phyloP scores from a whole-genome alignment of 2,329 filamentous ascomycete species.

The Nemania serpens region DNA sequence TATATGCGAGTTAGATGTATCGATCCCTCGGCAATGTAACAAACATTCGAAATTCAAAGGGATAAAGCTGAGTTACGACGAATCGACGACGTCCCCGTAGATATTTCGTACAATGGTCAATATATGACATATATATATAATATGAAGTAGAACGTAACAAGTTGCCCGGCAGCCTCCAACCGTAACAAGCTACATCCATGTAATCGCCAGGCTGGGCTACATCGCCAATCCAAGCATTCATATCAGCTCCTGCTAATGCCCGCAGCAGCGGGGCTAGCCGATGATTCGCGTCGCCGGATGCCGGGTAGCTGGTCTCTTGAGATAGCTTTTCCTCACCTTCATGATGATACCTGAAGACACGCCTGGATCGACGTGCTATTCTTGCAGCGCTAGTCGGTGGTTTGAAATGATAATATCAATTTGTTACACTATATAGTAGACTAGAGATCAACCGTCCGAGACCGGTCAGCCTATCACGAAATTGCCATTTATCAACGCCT shows the following conservation, averaged over 20 bases:
- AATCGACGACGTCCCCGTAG: too few species aligned
- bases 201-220: background rate
- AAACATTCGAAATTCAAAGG: too few species aligned
- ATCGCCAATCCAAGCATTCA: background rate
- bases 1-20: too few species aligned
- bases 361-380: background rate
- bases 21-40: too few species aligned
- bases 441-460: background rate
- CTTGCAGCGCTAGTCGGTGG: too few species aligned
- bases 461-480: too few species aligned
- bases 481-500: background rate
- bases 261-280: slow-evolving; percentile 22
- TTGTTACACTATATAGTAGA: background rate
- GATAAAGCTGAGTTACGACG: too few species aligned
- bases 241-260: slow-evolving; percentile 15
- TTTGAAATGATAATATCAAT: background rate
- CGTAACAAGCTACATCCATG: background rate
- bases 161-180: background rate
- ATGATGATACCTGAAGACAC: background rate
- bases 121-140: background rate
- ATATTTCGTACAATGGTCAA: too few species aligned
- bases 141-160: background rate
- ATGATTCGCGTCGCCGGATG: slow-evolving; percentile 22
- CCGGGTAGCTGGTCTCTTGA: slow-evolving; percentile 10
- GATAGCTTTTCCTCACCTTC: background rate